Evolutionary conservation across 2,329 filamentous ascomycete genomes (phyloP), one percentile per base, ranked within the genome.

Genomic region (Fusarium tricinctum): DNA sequence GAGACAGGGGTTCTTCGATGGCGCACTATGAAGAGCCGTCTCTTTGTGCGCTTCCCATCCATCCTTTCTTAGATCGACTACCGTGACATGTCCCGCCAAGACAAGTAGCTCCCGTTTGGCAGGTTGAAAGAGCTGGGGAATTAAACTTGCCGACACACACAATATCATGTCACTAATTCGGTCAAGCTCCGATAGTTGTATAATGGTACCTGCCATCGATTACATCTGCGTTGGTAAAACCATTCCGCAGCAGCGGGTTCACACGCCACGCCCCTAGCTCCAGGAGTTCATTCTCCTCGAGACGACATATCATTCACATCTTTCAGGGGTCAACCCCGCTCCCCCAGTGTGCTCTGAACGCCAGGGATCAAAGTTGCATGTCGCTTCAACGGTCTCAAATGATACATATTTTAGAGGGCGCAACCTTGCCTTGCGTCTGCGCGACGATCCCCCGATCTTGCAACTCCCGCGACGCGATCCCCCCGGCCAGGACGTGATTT

Each of bases 361-460:
- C 60, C 67, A 60, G 67, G 66, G 64, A 71, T 58, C 65, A 71
- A 47, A 58, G 57, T 48, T 60, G 50, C 66, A 73, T 73, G 63
- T 61, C 66, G 66, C 55, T 60, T 58, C 44, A 46, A 61, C 63
- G 53, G 51, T 63, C 48, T 69, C 43, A 55, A 65, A 55, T 56
- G 20, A 33, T 51, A 59, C 52, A 39, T 30, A 30, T 30, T 63
- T 64, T 57, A 49, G 57, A 47, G 68, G 17, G 28, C 35, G 38
- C 47, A 68, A 61, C 66, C 67, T 64, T 70, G 52, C 54, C 66
- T 70, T 57, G 58, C 63, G 59, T 60, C 58, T 70, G 67, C 58
- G 58, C 46, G 67, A 65, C 63, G 67, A 70, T 70, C 67, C 67
- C 67, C 67, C 67, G 67, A 70, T 70, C 67, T 70, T 70, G 23